Conservation (phyloP, 1,284 basidiomycete genomes). For the Naganishia sp. region DNA sequence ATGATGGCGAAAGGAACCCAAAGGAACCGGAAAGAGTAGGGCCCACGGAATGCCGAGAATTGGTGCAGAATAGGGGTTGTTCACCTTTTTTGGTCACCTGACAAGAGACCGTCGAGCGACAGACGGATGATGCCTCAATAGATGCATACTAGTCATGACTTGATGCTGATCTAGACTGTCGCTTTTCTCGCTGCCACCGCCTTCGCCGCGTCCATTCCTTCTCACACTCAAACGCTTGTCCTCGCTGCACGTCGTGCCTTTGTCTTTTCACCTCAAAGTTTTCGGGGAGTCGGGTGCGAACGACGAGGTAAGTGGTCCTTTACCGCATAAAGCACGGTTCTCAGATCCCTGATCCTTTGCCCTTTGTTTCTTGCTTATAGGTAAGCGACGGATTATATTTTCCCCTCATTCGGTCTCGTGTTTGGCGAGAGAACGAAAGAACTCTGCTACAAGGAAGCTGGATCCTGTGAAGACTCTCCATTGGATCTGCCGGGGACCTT, state of each 20-base stretch:
- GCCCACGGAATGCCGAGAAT: too few species aligned
- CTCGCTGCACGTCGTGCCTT: conserved; percentile 48
- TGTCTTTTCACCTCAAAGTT: conserved; percentile 50
- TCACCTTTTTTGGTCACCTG: neutral
- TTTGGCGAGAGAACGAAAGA: neutral
- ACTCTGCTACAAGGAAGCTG: too few species aligned
- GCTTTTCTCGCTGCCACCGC: neutral
- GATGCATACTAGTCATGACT: neutral
- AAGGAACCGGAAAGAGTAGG: neutral
- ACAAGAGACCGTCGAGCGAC: neutral
- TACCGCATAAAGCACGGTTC: neutral
- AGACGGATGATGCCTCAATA: neutral
- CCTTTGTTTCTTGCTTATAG: conserved; percentile 4
- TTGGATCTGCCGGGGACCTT: too few species aligned
- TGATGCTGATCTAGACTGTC: conserved; percentile 2
- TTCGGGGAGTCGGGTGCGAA: conserved; percentile 50
- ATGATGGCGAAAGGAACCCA: neutral
- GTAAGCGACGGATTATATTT: conserved; percentile 18
- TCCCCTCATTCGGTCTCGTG: neutral
- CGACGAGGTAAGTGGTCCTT: conserved; percentile 48
- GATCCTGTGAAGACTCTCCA: too few species aligned
- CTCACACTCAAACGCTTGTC: conserved; percentile 50
- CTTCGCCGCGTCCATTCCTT: conserved; percentile 5
- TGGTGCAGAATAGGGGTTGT: neutral
- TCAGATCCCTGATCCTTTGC: neutral